Conservation (phyloP, 2,329 filamentous ascomycete genomes). For the Rutstroemia sp. region DNA sequence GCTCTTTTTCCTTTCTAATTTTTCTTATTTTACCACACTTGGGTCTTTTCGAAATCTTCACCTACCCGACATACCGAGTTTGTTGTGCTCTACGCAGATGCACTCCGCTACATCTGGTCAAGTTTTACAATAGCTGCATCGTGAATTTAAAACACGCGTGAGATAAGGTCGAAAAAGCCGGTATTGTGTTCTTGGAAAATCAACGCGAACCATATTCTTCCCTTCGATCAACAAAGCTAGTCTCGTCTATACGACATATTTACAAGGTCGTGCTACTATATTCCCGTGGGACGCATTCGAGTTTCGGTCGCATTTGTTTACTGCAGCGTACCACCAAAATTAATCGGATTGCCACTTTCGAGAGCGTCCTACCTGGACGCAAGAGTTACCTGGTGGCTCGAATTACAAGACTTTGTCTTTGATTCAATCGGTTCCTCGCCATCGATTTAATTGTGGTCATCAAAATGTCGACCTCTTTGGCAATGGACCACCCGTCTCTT, state of each 20-base stretch:
- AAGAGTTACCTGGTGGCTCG: slow-evolving; percentile 7
- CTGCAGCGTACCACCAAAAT: not conserved
- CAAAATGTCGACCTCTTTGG: slow-evolving; percentile 29
- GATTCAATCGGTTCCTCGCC: not conserved
- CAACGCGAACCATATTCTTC: slow-evolving; percentile 1
- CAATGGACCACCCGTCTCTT: slow-evolving; percentile 21
- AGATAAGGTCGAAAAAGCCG: not conserved
- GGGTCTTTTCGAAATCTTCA: not conserved
- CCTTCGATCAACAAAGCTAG: slow-evolving; percentile 2
- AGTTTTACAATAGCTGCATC: not conserved
- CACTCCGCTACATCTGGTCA: not conserved
- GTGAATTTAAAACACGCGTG: not conserved
- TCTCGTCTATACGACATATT: not conserved
- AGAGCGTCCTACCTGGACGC: slow-evolving; percentile 7
- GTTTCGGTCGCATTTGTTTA: slow-evolving; percentile 4
- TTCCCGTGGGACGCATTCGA: not conserved
- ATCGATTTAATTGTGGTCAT: slow-evolving; percentile 17
- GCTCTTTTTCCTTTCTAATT: not conserved
- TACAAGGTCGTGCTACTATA: not conserved
- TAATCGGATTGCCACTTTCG: not conserved
- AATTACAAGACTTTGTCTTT: slow-evolving; percentile 4
- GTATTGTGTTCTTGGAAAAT: not conserved
- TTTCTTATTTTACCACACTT: not conserved
- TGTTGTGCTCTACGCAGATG: not conserved
- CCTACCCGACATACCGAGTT: not conserved